Evolutionary conservation across 2,329 filamentous ascomycete species (phyloP).

Genomic region (Aspergillus melleus): DNA sequence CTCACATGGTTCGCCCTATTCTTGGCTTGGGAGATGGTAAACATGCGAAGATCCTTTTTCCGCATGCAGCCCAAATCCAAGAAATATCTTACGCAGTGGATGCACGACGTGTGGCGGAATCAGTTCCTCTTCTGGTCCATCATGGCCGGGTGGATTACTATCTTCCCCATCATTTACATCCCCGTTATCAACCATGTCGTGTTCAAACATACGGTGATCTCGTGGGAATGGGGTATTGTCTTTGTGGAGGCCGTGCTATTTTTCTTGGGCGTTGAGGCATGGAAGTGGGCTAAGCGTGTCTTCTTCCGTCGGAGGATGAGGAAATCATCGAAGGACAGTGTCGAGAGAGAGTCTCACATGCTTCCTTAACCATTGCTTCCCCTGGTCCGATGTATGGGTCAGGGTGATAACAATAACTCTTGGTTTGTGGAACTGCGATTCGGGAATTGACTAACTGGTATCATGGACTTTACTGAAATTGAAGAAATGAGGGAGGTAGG

Average conservation of each 20-base stretch:
- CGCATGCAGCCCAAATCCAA: constrained; percentile 64
- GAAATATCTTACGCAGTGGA: constrained; percentile 64
- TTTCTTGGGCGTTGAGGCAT: constrained; percentile 61
- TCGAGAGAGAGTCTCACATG: not conserved
- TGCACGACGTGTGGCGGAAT: constrained; percentile 66
- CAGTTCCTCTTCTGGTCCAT: constrained; percentile 69
- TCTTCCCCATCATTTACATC: constrained; percentile 64
- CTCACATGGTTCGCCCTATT: constrained; percentile 76
- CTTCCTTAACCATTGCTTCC: constrained; percentile 20
- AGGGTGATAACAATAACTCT: constrained; percentile 9
- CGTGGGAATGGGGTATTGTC: constrained; percentile 67
- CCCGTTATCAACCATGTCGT: constrained; percentile 63
- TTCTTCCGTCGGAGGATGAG: constrained; percentile 41
- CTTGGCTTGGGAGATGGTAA: constrained; percentile 73
- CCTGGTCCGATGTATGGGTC: constrained; percentile 9
- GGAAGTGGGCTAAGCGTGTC: constrained; percentile 64
- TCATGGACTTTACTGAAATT: not conserved
- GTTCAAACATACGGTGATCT: constrained; percentile 64
- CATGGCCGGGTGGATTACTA: constrained; percentile 53
- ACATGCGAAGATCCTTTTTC: constrained; percentile 71
- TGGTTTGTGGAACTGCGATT: not conserved
- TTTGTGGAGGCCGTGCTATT: constrained; percentile 61
- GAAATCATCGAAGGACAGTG: not conserved
- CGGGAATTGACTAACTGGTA: constrained; percentile 1
- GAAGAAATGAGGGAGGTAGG: not conserved